A percentile compares a stretch with the other conserved stretches of the same genome.
These are phyloP conservation scores for Leccinum variicolor DNA, from an alignment of 768 basidiomycete genomes.

Conservation along the genomic window DNA sequence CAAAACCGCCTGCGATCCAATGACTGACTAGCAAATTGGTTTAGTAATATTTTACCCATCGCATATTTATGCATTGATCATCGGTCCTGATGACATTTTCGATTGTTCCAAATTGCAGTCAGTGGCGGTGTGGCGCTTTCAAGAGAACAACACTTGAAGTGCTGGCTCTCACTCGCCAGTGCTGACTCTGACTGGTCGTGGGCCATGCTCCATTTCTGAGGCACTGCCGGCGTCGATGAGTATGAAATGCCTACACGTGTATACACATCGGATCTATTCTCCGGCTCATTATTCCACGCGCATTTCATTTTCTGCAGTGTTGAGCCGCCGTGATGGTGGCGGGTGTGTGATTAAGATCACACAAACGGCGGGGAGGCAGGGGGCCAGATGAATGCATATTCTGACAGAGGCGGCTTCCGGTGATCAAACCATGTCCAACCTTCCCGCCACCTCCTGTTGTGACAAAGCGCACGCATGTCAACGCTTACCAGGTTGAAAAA, in stretches of 20 bases:
- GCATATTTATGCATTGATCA: conserved; percentile 3
- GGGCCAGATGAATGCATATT: neutral
- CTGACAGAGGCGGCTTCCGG: neutral
- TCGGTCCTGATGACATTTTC: conserved; percentile 5
- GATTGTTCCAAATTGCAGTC: conserved; percentile 4
- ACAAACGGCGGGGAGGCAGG: neutral
- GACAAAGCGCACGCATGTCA: neutral
- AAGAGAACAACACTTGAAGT: neutral
- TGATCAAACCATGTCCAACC: conserved; percentile 4
- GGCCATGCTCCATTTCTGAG: neutral
- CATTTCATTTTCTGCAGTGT: conserved; percentile 9
- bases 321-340: conserved; percentile 1
- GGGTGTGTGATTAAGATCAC: neutral
- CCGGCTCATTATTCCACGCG: conserved; percentile 7
- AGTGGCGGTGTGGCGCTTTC: conserved; percentile 7
- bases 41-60: neutral
- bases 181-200: neutral
- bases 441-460: neutral
- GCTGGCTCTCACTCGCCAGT: neutral
- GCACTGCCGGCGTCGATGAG: conserved; percentile 2
- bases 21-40: conserved; percentile 4
- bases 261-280: neutral
- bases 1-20: neutral
- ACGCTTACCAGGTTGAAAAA: neutral
- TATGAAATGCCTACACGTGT: conserved; percentile 7